Percentiles rank a stretch among this genome's conserved stretches.
These are phyloP conservation scores for Wilcoxina mikolae DNA, from an alignment of 495 filamentous ascomycete species.

Conservation along the genomic window DNA sequence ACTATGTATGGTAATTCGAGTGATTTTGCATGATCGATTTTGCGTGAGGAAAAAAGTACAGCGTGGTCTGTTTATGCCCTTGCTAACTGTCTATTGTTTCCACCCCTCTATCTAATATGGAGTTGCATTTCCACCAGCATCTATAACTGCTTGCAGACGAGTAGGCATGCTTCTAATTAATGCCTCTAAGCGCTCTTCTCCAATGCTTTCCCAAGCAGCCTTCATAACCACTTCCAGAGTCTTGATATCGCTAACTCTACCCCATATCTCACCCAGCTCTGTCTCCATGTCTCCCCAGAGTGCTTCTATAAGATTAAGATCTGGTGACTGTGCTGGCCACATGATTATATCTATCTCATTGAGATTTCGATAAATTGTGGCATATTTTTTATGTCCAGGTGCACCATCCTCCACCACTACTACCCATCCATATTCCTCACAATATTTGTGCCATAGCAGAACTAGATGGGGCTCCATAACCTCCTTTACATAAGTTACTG, in stretches of 20 bases:
- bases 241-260: background rate
- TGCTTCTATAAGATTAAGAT: slow-evolving; percentile 16
- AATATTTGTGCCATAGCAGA: slow-evolving; percentile 10
- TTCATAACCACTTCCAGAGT: background rate
- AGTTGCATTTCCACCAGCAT: slow-evolving; percentile 2
- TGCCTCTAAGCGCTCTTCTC: background rate
- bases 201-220: background rate
- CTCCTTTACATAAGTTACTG: background rate
- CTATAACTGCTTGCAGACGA: slow-evolving; percentile 7
- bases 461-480: slow-evolving; percentile 11
- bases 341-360: slow-evolving; percentile 2
- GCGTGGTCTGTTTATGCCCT: too few relatives aligned
- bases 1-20: too few relatives aligned
- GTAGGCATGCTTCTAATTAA: slow-evolving; percentile 11
- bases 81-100: too few relatives aligned
- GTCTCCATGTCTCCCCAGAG: slow-evolving; percentile 10
- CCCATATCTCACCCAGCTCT: slow-evolving; percentile 7
- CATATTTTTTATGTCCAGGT: slow-evolving; percentile 7
- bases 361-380: background rate
- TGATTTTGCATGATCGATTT: too few relatives aligned
- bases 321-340: slow-evolving; percentile 9
- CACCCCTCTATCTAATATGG: slow-evolving; percentile 1
- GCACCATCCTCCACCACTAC: slow-evolving; percentile 13
- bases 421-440: slow-evolving; percentile 13
- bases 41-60: too few relatives aligned